phyloP scores from a whole-genome alignment of 345 rosid species.

The Eutrema japonicum region DNA sequence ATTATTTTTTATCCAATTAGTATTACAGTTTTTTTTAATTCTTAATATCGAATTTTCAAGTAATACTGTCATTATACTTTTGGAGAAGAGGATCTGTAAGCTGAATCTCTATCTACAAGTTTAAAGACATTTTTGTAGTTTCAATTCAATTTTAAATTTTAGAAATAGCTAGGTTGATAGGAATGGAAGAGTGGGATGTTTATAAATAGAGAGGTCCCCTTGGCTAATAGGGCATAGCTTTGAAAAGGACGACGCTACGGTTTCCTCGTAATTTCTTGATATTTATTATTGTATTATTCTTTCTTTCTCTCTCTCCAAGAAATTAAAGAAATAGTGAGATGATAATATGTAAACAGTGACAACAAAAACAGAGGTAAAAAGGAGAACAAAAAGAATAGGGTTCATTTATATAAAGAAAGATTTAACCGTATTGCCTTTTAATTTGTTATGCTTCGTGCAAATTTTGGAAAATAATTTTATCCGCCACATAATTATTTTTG shows the following conservation, averaged over 20 bases:
- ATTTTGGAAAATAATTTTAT: background rate
- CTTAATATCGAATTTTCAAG: too few species aligned
- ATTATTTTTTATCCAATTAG: too few species aligned
- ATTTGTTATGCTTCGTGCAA: slow-evolving; percentile 20
- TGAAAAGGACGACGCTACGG: slow-evolving; percentile 43
- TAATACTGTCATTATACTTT: too few species aligned
- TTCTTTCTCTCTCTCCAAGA: slow-evolving; percentile 19
- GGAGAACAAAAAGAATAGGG: slow-evolving; percentile 24
- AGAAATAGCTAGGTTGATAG: slow-evolving; percentile 10
- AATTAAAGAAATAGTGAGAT: background rate
- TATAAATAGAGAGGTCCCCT: slow-evolving; percentile 45
- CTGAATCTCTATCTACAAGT: background rate
- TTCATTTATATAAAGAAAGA: slow-evolving; percentile 12
- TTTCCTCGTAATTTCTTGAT: slow-evolving; percentile 38
- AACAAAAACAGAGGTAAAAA: background rate
- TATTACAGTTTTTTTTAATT: too few species aligned
- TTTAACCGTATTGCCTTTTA: slow-evolving; percentile 19
- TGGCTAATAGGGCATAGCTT: slow-evolving; percentile 40
- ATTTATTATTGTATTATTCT: slow-evolving; percentile 28
- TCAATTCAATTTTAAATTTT: background rate
- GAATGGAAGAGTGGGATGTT: slow-evolving; percentile 19
- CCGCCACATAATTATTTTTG: background rate
- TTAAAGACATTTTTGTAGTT: slow-evolving; percentile 9
- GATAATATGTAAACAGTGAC: slow-evolving; percentile 14
- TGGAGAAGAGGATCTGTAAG: background rate